Conservation (phyloP, 257 asterid genomes). For the Solanum pennellii region DNA sequence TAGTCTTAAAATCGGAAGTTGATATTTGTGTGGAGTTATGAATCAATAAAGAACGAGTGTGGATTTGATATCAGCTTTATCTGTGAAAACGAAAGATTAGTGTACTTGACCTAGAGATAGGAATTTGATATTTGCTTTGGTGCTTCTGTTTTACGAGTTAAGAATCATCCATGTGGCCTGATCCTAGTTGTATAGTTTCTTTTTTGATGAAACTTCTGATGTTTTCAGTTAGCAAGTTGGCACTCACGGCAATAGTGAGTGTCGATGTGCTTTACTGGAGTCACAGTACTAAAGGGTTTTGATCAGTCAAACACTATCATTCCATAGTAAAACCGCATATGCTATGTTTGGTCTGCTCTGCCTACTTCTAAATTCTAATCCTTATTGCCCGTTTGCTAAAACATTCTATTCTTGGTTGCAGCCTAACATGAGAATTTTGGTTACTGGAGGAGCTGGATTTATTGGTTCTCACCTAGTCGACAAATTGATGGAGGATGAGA, state of each 20-base stretch:
- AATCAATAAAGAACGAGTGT: not conserved
- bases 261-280: not conserved
- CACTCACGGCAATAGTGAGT: not conserved
- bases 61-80: not conserved
- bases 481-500: conserved; percentile 40
- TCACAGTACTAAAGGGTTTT: not conserved
- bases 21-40: not conserved
- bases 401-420: not conserved
- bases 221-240: not conserved
- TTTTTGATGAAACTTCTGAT: not conserved
- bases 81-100: not conserved
- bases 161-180: not conserved
- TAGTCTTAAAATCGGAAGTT: not conserved
- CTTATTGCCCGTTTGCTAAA: not conserved
- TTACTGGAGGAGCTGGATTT: conserved; percentile 47
- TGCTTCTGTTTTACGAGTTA: not conserved
- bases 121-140: not conserved
- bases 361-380: not conserved
- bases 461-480: conserved; percentile 43
- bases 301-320: not conserved
- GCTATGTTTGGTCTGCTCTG: not conserved
- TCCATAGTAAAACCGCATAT: not conserved
- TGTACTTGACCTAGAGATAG: not conserved
- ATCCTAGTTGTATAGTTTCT: not conserved
- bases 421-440: conserved; percentile 48